Conservation (phyloP, 2,329 filamentous ascomycete genomes). For the Aureobasidium musti region DNA sequence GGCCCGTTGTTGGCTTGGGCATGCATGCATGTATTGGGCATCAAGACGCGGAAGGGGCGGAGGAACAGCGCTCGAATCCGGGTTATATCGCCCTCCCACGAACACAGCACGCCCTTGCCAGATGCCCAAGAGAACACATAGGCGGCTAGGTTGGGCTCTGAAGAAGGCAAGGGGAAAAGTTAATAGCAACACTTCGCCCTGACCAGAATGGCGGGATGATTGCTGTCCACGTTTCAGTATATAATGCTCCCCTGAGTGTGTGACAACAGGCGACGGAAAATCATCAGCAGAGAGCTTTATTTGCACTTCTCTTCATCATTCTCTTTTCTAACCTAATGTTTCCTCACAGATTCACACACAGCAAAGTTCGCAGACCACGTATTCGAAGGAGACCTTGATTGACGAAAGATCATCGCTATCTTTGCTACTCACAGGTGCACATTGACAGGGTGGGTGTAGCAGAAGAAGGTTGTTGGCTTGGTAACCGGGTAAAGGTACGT, state of each 20-base stretch:
- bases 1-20: neutral
- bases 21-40: conserved; percentile 7
- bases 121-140: neutral
- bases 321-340: neutral
- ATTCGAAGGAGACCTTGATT: conserved; percentile 17
- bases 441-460: neutral
- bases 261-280: neutral
- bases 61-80: neutral
- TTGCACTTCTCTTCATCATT: neutral
- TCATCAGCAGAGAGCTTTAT: neutral
- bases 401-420: neutral
- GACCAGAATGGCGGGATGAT: neutral
- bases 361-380: conserved; percentile 23
- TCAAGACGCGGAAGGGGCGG: neutral
- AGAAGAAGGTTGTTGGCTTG: conserved; percentile 20
- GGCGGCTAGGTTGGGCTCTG: conserved; percentile 14
- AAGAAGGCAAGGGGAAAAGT: neutral
- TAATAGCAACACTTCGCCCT: conserved; percentile 13
- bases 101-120: neutral
- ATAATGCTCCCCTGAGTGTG: conserved; percentile 3
- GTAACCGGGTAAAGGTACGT: conserved; percentile 23
- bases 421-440: neutral
- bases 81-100: neutral
- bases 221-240: conserved; percentile 1
- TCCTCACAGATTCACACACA: conserved; percentile 15